phyloP scores from a whole-genome alignment of 306 rosid genomes.

The Dryas octopetala region DNA sequence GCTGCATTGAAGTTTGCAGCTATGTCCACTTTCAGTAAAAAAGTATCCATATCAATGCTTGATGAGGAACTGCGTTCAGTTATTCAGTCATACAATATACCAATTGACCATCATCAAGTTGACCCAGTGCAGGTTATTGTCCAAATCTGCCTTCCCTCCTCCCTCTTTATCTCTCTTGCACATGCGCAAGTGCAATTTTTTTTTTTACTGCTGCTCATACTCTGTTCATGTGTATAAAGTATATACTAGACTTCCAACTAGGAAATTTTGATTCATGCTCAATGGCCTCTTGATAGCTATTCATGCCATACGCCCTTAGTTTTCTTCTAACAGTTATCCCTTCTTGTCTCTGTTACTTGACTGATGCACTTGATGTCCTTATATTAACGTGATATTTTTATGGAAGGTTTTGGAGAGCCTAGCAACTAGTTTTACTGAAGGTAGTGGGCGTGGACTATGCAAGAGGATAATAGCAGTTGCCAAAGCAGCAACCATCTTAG shows the following conservation, averaged over 20 bases:
- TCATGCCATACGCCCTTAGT: not conserved
- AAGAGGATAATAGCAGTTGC: constrained; percentile 83
- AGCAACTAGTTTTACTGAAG: constrained; percentile 69
- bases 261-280: not conserved
- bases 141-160: constrained; percentile 1
- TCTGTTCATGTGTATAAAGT: constrained; percentile 11
- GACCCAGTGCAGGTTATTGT: constrained; percentile 71
- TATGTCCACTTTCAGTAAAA: constrained; percentile 59
- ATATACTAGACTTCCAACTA: constrained; percentile 8
- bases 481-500: constrained; percentile 83
- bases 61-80: constrained; percentile 74
- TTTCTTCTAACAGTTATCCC: not conserved
- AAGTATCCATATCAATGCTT: constrained; percentile 55
- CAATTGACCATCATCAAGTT: constrained; percentile 44
- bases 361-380: constrained; percentile 13
- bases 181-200: not conserved
- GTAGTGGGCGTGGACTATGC: constrained; percentile 84
- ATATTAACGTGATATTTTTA: constrained; percentile 20
- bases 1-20: constrained; percentile 82
- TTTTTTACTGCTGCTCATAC: not conserved
- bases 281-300: not conserved
- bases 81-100: constrained; percentile 46
- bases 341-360: constrained; percentile 12
- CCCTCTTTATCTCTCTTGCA: constrained; percentile 9
- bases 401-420: constrained; percentile 76